Base-by-base conservation (phyloP, 345 rosid genomes). In the Geranium brycei region DNA sequence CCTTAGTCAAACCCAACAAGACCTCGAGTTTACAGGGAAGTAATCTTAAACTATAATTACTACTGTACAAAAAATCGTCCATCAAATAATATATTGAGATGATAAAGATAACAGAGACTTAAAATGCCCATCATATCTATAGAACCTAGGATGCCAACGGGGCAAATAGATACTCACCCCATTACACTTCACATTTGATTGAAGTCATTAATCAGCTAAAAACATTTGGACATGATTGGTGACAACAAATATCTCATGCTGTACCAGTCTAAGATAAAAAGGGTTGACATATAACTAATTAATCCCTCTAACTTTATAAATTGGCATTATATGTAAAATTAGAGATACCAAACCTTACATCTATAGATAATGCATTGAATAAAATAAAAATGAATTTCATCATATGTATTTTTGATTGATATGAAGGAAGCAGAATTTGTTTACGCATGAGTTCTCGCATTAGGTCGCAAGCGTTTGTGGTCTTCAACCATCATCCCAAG, bases 401-500 rank as follows among this genome's bases (percentile, higher is more conserved):
- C 7, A 2, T 31, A 59, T 5, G 7, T 59, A 59, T 12, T 17
- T 7, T 18, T 17, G 68, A 57, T 62, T 58, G 66, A 51, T 35
- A 38, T 18, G 31, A 53, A 18, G 38, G 19, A n/a, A 57, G 59
- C 7, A 16, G n/a, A 57, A 2, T 57, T 57, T 30, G 64, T 88
- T 82, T 86, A 92, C 95, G 88, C 91, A 64, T 87, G 72, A 74
- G 98, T 92, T 79, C 73, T 89, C 73, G 83, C 78, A 75, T 89
- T 87, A 63, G 98, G 98, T 62, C 84, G 93, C 77, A 92, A 55
- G 58, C 98, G 88, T 66, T 86, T 89, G 81, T 87, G 89, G 68
- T 83, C 89, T 74, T 89, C 98, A 63, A 92, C 89, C 98, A 92
- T 92, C 96, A 92, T 87, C 57, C 98, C 98, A 71, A 92, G 95